These are phyloP conservation scores for Aurantiochytrium sp. DNA, from an alignment of 108 stramenopile species.

Conservation along the genomic window DNA sequence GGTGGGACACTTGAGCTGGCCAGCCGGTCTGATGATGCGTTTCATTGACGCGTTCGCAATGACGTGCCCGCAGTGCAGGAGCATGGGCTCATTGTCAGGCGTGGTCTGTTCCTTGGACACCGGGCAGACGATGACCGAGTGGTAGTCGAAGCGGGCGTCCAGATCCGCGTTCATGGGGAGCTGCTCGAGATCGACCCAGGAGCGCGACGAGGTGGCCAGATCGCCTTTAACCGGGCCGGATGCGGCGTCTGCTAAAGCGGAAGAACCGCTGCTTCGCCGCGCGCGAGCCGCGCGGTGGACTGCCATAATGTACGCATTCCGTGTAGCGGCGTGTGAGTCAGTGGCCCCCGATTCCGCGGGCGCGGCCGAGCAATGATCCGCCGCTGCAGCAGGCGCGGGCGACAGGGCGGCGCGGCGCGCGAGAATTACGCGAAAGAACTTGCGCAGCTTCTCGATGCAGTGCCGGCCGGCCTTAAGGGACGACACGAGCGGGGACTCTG, in stretches of 20 bases:
- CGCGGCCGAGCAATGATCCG: too few species aligned
- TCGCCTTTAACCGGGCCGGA: too few species aligned
- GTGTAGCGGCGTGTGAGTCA: too few species aligned
- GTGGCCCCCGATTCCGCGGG: too few species aligned
- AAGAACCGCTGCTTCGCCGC: too few species aligned
- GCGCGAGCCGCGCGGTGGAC: neutral
- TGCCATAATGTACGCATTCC: neutral
- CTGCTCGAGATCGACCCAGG: neutral
- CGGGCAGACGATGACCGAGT: conserved; percentile 7
- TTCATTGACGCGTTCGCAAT: neutral
- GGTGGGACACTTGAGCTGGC: neutral
- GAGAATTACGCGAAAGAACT: neutral
- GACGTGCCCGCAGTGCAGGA: neutral
- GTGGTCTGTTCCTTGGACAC: neutral
- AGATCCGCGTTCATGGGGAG: neutral
- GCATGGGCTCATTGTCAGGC: neutral
- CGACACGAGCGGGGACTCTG: neutral
- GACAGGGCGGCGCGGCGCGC: neutral
- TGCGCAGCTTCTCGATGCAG: neutral
- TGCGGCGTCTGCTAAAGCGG: too few species aligned
- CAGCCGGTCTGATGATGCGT: neutral
- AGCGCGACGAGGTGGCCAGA: too few species aligned
- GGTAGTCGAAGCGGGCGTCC: neutral
- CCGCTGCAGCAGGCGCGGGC: neutral
- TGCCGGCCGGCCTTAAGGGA: neutral